Evolutionary conservation across 352 stramenopile genomes (phyloP).

Genomic region (Plasmopara halstedii): DNA sequence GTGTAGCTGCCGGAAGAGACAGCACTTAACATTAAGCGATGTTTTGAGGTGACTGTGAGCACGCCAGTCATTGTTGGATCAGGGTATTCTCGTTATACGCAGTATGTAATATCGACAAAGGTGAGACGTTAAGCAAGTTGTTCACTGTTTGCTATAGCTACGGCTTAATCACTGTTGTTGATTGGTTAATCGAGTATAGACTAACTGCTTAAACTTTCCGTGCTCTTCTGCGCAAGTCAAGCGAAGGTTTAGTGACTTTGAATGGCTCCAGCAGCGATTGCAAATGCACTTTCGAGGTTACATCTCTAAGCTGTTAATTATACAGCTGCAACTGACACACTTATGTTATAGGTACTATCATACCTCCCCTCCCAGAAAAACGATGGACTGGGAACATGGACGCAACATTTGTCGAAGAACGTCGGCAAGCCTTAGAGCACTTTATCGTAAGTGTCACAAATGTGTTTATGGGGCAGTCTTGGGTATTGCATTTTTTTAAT

Average conservation of each 20-base stretch:
- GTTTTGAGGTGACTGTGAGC: slow-evolving; percentile 68
- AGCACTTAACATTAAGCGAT: slow-evolving; percentile 36
- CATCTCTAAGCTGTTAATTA: not conserved
- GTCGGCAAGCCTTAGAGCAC: slow-evolving; percentile 77
- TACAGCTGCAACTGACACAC: not conserved
- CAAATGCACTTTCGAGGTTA: slow-evolving; percentile 69
- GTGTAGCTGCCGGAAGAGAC: slow-evolving; percentile 46
- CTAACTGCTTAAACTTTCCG: slow-evolving; percentile 57
- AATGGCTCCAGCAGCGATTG: slow-evolving; percentile 83
- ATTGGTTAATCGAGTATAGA: slow-evolving; percentile 26
- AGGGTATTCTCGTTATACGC: slow-evolving; percentile 79
- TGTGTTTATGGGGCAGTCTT: too few species aligned
- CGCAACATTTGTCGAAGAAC: slow-evolving; percentile 84
- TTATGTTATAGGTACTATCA: slow-evolving; percentile 61
- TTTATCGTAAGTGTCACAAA: slow-evolving; percentile 55
- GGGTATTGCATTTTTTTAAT: too few species aligned
- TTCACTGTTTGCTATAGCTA: slow-evolving; percentile 1
- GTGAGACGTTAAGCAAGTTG: slow-evolving; percentile 16
- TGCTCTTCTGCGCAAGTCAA: slow-evolving; percentile 70
- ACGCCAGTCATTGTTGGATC: slow-evolving; percentile 73
- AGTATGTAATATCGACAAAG: slow-evolving; percentile 84
- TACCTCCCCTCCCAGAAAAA: slow-evolving; percentile 84
- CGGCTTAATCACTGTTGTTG: not conserved
- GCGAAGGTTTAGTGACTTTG: slow-evolving; percentile 85
- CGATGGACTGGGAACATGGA: slow-evolving; percentile 86